A percentile compares a stretch with the other conserved stretches of the same genome.
phyloP scores from a whole-genome alignment of 1,284 basidiomycete genomes.

The Baeospora myosura region DNA sequence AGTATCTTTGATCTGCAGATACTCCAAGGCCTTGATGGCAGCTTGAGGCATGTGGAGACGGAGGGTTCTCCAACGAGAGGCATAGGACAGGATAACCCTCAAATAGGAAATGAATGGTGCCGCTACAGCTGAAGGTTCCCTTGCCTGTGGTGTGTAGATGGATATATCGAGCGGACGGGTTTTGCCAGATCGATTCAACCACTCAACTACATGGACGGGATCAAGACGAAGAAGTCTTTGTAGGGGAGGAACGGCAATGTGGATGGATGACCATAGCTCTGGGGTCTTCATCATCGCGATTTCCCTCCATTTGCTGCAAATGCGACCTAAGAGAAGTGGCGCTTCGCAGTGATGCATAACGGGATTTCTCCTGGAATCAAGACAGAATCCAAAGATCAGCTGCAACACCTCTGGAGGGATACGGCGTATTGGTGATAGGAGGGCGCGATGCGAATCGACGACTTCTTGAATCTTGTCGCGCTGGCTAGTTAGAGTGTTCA shows the following conservation, averaged over 20 bases:
- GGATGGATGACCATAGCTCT: not conserved
- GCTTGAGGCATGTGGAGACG: not conserved
- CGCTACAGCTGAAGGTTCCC: not conserved
- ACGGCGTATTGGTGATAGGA: too few species aligned
- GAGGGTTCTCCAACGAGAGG: not conserved
- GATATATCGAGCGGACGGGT: not conserved
- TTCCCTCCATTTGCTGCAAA: conserved; percentile 8
- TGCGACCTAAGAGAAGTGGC: conserved; percentile 5
- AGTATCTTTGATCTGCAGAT: not conserved
- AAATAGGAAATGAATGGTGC: not conserved
- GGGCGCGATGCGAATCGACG: too few species aligned
- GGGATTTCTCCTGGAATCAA: not conserved
- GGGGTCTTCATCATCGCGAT: not conserved
- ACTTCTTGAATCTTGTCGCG: too few species aligned
- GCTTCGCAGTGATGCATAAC: conserved; percentile 6
- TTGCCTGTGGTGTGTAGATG: not conserved
- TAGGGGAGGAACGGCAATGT: not conserved
- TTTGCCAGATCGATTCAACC: not conserved
- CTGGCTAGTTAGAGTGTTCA: too few species aligned
- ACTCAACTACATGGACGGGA: not conserved
- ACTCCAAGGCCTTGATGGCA: not conserved
- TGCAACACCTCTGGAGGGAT: conserved; percentile 6
- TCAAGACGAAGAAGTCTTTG: not conserved
- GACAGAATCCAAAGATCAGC: conserved; percentile 8
- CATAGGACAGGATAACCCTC: not conserved